phyloP scores from a whole-genome alignment of 306 rosid species.

The Cucumis cinereus region DNA sequence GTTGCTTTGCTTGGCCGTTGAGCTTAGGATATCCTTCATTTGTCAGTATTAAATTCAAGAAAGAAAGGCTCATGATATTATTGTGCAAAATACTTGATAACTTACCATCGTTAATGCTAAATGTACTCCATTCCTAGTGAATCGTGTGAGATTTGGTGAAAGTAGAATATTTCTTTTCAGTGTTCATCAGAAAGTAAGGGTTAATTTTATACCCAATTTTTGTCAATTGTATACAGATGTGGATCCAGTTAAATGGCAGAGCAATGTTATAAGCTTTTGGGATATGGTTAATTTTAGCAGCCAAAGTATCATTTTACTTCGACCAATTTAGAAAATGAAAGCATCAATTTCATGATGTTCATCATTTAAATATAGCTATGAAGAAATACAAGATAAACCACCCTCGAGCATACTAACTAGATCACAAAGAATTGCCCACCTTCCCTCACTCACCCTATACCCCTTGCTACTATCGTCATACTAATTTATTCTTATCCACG shows the following conservation, averaged over 20 bases:
- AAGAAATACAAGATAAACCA: no score
- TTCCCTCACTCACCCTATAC: no score
- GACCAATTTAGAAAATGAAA: not conserved
- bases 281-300: not conserved
- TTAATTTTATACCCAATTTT: not conserved
- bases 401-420: no score
- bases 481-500: no score
- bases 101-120: not conserved
- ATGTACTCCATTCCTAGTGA: not conserved
- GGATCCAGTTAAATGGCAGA: not conserved
- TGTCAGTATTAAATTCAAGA: conserved; percentile 3
- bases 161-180: not conserved
- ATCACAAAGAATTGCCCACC: no score
- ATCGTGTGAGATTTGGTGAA: not conserved
- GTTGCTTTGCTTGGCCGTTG: conserved; percentile 65
- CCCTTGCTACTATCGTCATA: no score
- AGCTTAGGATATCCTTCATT: conserved; percentile 7
- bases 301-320: not conserved
- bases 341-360: not conserved
- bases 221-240: not conserved
- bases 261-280: not conserved
- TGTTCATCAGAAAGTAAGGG: not conserved
- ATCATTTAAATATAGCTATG: not conserved
- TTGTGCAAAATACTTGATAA: not conserved
- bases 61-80: not conserved